These are phyloP conservation scores for Eucalyptus regnans DNA, from an alignment of 345 rosid genomes.

Conservation along the genomic window DNA sequence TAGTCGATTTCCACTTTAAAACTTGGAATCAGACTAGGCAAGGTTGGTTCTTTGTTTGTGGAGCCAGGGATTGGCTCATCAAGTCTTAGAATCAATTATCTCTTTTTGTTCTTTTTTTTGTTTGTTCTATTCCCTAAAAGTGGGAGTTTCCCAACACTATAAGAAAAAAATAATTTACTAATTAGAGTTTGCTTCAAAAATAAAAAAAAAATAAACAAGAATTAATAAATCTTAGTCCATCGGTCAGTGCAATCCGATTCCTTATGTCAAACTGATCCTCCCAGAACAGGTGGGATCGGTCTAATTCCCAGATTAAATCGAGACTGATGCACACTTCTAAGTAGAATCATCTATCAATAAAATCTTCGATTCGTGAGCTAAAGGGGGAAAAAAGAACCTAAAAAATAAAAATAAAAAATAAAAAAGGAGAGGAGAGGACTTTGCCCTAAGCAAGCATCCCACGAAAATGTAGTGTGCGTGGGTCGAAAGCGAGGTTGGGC, in stretches of 20 bases:
- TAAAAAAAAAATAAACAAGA: not conserved
- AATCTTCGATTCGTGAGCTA: not conserved
- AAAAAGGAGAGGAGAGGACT: not conserved
- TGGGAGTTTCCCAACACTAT: not conserved
- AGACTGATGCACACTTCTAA: not conserved
- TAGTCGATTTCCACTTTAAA: no score
- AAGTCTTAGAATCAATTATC: fast-evolving
- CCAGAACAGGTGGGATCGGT: fast-evolving
- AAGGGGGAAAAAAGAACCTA: not conserved
- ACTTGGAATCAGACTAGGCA: not conserved
- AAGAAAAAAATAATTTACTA: fast-evolving
- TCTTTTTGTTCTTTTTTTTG: not conserved
- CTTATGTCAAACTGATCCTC: no score
- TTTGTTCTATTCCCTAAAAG: not conserved
- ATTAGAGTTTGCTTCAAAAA: not conserved
- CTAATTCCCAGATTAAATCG: fast-evolving
- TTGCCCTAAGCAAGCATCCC: not conserved
- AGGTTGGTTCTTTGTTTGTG: not conserved
- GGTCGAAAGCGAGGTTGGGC: not conserved
- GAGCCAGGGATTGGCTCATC: fast-evolving
- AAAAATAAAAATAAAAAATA: not conserved
- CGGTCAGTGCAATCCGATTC: not conserved
- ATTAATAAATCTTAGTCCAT: not conserved
- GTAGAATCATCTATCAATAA: not conserved
- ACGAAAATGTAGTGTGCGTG: not conserved